phyloP scores from a whole-genome alignment of 1,284 basidiomycete species.

The Melampsora larici-populina region DNA sequence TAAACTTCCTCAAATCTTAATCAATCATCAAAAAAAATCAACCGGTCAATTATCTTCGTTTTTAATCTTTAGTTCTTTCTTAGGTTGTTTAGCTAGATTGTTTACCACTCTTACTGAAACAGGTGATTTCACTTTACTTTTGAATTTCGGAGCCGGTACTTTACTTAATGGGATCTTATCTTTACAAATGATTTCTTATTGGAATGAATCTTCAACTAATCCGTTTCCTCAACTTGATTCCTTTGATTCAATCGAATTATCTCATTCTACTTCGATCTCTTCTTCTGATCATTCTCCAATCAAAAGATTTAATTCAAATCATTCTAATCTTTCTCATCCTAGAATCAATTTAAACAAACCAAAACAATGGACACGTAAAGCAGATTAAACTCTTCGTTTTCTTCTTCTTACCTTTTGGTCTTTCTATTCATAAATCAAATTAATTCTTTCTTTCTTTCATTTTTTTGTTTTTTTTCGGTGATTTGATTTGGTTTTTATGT shows the following conservation, averaged over 20 bases:
- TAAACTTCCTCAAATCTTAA: slow-evolving; percentile 79
- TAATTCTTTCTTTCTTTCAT: background rate
- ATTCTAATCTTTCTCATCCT: background rate
- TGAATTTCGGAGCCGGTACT: slow-evolving; percentile 75
- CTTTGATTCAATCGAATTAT: background rate
- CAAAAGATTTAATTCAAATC: background rate
- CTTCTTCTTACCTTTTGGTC: background rate
- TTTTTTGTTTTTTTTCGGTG: background rate
- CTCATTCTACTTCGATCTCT: background rate
- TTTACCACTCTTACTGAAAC: slow-evolving; percentile 87
- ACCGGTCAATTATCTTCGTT: too few relatives aligned
- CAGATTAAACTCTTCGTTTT: slow-evolving; percentile 9
- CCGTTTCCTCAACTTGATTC: background rate
- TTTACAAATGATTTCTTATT: slow-evolving; percentile 69
- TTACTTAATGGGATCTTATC: slow-evolving; percentile 74
- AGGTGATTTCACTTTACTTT: slow-evolving; percentile 70
- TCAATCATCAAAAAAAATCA: slow-evolving; percentile 68
- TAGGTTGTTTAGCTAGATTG: slow-evolving; percentile 77
- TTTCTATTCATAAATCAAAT: background rate
- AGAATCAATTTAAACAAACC: slow-evolving; percentile 25
- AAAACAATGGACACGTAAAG: slow-evolving; percentile 33
- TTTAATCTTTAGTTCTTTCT: slow-evolving; percentile 75
- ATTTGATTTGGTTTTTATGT: background rate
- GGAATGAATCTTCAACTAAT: slow-evolving; percentile 24
- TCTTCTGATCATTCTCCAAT: background rate